Evolutionary conservation across 495 filamentous ascomycete genomes (phyloP).

Genomic region (Aspergillus homomorphus): DNA sequence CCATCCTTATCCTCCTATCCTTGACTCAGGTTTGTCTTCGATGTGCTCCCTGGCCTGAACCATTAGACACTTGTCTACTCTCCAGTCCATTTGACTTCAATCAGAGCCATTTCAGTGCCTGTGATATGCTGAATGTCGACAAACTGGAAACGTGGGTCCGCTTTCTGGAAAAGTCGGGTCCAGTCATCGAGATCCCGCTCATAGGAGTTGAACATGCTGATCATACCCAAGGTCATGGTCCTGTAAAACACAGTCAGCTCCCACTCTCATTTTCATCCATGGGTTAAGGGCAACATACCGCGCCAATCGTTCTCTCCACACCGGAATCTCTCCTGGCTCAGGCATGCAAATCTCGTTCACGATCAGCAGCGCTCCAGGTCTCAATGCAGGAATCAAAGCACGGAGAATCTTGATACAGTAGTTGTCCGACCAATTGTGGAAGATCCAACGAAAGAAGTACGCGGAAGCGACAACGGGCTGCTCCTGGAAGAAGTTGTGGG

Average conservation of each 20-base stretch:
- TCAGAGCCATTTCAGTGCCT: background rate
- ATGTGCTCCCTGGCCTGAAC: too few relatives aligned
- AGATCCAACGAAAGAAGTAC: slow-evolving; percentile 56
- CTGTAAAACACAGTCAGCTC: background rate
- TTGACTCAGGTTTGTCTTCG: too few relatives aligned
- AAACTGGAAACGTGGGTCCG: background rate
- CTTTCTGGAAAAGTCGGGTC: background rate
- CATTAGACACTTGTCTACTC: too few relatives aligned
- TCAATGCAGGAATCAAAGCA: slow-evolving; percentile 51
- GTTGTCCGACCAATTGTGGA: slow-evolving; percentile 59
- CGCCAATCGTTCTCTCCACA: background rate
- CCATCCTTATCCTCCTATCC: too few relatives aligned
- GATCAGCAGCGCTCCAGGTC: background rate
- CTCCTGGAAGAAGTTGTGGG: slow-evolving; percentile 54
- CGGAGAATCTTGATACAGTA: slow-evolving; percentile 53
- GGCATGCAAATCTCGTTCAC: background rate
- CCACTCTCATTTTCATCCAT: too few relatives aligned
- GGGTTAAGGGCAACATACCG: background rate
- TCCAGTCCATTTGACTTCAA: background rate
- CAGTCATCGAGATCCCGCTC: background rate
- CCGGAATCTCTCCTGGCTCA: background rate
- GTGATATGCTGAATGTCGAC: background rate
- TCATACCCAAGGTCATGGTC: background rate
- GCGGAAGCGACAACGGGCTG: slow-evolving; percentile 55
- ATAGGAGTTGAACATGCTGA: background rate